A percentile compares a stretch with the other conserved stretches of the same genome.
Conservation (phyloP, 129 eudicot genomes). For the Lonicera japonica region DNA sequence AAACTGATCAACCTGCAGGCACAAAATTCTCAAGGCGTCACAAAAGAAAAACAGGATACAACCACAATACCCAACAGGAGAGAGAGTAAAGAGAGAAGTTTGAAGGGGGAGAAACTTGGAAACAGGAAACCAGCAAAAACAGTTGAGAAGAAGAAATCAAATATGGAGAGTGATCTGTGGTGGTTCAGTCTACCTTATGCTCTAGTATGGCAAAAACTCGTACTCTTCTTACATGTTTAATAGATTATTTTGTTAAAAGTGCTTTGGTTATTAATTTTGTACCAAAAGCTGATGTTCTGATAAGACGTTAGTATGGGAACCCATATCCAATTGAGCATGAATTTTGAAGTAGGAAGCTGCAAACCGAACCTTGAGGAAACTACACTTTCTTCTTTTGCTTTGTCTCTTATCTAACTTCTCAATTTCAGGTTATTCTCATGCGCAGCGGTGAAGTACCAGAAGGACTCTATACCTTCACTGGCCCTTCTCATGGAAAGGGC, state of each 20-base stretch:
- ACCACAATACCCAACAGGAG: not conserved
- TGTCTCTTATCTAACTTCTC: conserved; percentile 6
- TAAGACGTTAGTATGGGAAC: too few relatives aligned
- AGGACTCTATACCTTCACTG: conserved; percentile 50
- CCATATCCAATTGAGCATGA: not conserved
- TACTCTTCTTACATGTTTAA: not conserved
- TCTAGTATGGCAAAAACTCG: conserved; percentile 46
- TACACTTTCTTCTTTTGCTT: not conserved
- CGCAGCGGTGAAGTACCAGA: conserved; percentile 36
- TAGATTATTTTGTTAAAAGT: not conserved
- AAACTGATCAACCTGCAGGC: conserved; percentile 29
- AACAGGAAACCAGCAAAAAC: conserved; percentile 10
- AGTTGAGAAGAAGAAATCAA: conserved; percentile 13
- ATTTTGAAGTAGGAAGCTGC: too few relatives aligned
- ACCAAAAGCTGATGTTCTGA: too few relatives aligned
- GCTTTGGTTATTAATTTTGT: too few relatives aligned
- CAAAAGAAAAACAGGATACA: conserved; percentile 13
- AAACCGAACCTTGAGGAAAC: not conserved
- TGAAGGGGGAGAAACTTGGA: conserved; percentile 24
- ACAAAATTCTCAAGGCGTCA: conserved; percentile 28
- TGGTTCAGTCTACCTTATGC: conserved; percentile 77
- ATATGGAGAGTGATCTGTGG: conserved; percentile 38
- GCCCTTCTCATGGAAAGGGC: conserved; percentile 20
- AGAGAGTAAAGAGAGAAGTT: conserved; percentile 15
- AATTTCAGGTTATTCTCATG: conserved; percentile 64